Base-by-base conservation (phyloP, 495 filamentous ascomycete genomes). In the Lophium mytilinum region DNA sequence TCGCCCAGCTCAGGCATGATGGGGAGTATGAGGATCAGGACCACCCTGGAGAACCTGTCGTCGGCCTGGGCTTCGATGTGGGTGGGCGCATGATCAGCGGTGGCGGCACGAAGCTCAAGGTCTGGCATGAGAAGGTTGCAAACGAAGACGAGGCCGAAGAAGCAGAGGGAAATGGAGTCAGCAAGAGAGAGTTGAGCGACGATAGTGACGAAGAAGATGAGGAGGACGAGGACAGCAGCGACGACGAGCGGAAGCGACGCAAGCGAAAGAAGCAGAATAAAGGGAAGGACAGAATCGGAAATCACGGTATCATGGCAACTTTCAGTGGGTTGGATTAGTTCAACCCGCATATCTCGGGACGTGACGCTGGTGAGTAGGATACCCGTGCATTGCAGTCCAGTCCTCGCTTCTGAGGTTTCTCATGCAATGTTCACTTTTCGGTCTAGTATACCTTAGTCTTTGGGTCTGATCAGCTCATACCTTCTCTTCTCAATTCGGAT, bases 81-180 rank as follows among this genome's bases (percentile, higher is more conserved):
- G 82, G 83, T 46, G 86, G 89, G 50, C 79, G 90, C 49, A 81
- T 96, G 80, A 86, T 95, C 50, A 90, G 83, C 68, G 90, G 88
- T 37, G 90, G 90, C 51, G 90, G 90, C 3, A 78, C 79, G 63
- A 76, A 82, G 0, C 78, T 96, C 60, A 95, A 95, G 73, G 83
- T 96, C 9, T 96, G 90, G 90, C 75, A 83, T 61, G 81, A 86
- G 64, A 71, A 70, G 19, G 73, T 71, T 5, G 77, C 77, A 5
- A 71, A 60, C 41, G 74, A 76, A 39, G 77, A 73, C 34, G 73
- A 71, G 41, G 69, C 67, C 10, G 72, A 69, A 19, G 73, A 74
- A 30, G 68, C 62, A 15, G 61, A 65, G n/a, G 65, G 52, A 37
- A 63, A 68, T 4, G 64, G 37, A 37, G 30, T 15, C 5, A 10